Evolutionary conservation across 106 monocot species (phyloP), one percentile per base, ranked within the genome.

Genomic region (Cymbidium sinense): DNA sequence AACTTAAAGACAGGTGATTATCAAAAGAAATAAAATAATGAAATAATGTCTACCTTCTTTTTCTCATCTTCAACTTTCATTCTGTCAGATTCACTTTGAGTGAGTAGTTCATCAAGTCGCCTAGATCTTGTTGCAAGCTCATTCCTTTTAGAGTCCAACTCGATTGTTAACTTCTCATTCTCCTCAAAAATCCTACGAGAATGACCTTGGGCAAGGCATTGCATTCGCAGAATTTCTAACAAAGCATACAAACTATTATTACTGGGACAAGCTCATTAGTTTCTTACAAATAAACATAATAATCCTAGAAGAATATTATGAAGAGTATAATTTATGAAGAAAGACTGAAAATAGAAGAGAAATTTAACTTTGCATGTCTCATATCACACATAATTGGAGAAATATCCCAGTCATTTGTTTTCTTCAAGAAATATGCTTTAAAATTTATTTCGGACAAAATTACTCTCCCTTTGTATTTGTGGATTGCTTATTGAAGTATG

Each of bases 151-250:
- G 64, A 36, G 39, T 93, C 87, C 58, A 96, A 82, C 78, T 96
- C 93, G 10, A 77, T 27, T 67, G 83, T 88, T 74, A 96, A 83
- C 43, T 89, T 91, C 37, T 88, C 84, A 79, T 96, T 96, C 65
- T 96, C 89, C 6, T 87, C 81, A 77, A 96, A 86, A 69, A 96
- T 78, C 37, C 79, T 87, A 18, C 83, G 82, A 70, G 93, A 81
- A 90, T 81, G 85, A 67, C 93, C 89, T 77, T 91, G 90, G 15
- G 93, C 87, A 54, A 73, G 70, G 4, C 70, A 69, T 74, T 96
- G 93, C 85, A 96, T 80, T 50, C 81, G 85, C 43, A 69, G 84
- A 93, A 96, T 93, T 80, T 91, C 96, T 96, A 80, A 61, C 47
- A 76, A 43, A 52, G 70, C 62, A 62, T n/a, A 77, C 20, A 69